Evolutionary conservation across 371 early-diverging fungal genomes (phyloP), one percentile per base, ranked within the genome.

Genomic region (Chytridiales sp.): DNA sequence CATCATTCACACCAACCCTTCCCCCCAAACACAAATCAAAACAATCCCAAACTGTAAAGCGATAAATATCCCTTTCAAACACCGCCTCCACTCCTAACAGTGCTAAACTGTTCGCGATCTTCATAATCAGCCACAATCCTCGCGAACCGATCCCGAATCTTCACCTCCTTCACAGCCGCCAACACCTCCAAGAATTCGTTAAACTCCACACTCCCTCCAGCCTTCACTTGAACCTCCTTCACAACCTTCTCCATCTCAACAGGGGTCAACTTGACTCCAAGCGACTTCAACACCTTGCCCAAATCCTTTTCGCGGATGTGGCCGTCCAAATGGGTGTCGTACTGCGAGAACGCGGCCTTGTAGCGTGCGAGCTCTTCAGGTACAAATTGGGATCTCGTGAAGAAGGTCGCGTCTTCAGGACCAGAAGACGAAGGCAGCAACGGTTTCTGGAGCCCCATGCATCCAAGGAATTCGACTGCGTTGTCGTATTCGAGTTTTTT

Each of bases 381-480:
- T 15, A 79, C 72, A 74, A 89, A 88, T 58, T 78, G 83, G 4
- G 81, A 81, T n/a, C 87, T 82, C 11, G 81, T 81, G 64, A 82
- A 88, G 67, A 67, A 69, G 36, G 62, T 57, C 1, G 59, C 51
- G 3, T 72, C 72, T 6, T 72, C 72, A 2, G 50, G 22, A 44
- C 13, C 26, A 24, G 22, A 4, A 4, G 38, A 35, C 47, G 60
- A 50, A 8, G 38, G 48, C 9, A 13, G 47, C 27, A 27, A 34
- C 2, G 47, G 60, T 35, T 63, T 46, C 15, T 83, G 80, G 50
- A 95, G 82, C 15, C 98, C 98, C 98, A 97, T 97, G 26, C 91
- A 87, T 8, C 69, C 76, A 66, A 97, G 79, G 76, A 90, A 97
- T 55, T 78, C 67, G 50, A 84, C 75, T 8, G 91, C 88, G 11